phyloP scores from a whole-genome alignment of 1,284 basidiomycete genomes.

The Leccinum holopus region DNA sequence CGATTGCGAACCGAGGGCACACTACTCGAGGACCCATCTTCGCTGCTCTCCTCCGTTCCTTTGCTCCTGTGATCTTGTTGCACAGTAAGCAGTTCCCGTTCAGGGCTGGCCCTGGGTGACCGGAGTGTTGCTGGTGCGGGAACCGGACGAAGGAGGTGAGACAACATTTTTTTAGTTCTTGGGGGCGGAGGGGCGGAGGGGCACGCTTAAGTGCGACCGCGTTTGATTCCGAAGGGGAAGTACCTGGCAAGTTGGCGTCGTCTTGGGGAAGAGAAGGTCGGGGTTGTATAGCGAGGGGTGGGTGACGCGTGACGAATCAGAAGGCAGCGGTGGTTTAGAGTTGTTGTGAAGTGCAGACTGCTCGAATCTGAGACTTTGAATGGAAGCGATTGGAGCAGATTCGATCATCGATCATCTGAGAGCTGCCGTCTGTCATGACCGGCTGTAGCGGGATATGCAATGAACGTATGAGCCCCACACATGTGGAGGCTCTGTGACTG shows the following conservation, averaged over 20 bases:
- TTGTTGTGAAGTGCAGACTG: slow-evolving; percentile 31
- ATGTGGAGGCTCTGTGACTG: slow-evolving; percentile 12
- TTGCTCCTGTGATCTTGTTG: slow-evolving; percentile 27
- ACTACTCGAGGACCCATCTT: slow-evolving; percentile 25
- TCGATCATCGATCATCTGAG: slow-evolving; percentile 39
- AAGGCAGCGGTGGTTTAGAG: slow-evolving; percentile 18
- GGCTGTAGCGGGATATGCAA: not conserved
- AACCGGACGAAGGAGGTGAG: slow-evolving; percentile 47
- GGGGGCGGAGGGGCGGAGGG: slow-evolving; percentile 62
- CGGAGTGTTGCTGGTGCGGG: slow-evolving; percentile 35
- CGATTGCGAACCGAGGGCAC: slow-evolving; percentile 49
- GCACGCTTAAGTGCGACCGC: slow-evolving; percentile 39
- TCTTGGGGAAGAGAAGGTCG: slow-evolving; percentile 38
- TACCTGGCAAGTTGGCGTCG: no score
- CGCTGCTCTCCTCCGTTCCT: slow-evolving; percentile 16
- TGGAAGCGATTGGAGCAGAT: slow-evolving; percentile 54
- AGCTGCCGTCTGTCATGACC: slow-evolving; percentile 21
- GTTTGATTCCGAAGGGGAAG: slow-evolving; percentile 21
- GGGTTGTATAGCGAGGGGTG: slow-evolving; percentile 41
- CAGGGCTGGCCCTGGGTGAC: slow-evolving; percentile 25
- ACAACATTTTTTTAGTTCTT: slow-evolving; percentile 40
- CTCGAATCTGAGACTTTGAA: slow-evolving; percentile 69
- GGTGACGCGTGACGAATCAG: slow-evolving; percentile 23
- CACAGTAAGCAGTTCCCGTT: slow-evolving; percentile 17
- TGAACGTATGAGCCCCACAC: slow-evolving; percentile 7